Conservation (phyloP, 495 filamentous ascomycete species). For the Cladorrhinum samala region DNA sequence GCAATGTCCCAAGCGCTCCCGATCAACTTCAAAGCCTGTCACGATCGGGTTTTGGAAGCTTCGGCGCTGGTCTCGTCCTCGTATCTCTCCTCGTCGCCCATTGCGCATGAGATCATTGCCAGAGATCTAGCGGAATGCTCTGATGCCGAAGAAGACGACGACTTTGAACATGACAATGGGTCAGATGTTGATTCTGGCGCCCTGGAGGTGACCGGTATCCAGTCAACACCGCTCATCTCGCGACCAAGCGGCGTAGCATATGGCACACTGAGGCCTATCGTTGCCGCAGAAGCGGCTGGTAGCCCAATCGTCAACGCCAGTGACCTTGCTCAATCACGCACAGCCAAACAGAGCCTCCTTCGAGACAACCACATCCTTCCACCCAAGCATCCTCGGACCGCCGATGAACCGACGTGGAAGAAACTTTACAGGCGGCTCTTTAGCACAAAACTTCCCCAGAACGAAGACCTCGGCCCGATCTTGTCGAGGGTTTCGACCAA, state of each 20-base stretch:
- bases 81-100: constrained; percentile 35
- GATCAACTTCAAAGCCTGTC: constrained; percentile 6
- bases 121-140: constrained; percentile 56
- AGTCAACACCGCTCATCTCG: constrained; percentile 52
- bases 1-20: constrained; percentile 12
- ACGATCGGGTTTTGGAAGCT: constrained; percentile 11
- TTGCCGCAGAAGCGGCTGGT: constrained; percentile 40
- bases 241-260: constrained; percentile 60
- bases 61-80: constrained; percentile 41
- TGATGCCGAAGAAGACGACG: constrained; percentile 38
- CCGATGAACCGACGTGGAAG: constrained; percentile 10
- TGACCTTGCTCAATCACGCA: constrained; percentile 47
- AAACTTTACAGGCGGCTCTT: constrained; percentile 37
- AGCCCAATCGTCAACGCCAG: constrained; percentile 51
- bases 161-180: constrained; percentile 14
- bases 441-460: constrained; percentile 47
- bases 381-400: constrained; percentile 47
- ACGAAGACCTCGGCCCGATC: constrained; percentile 47
- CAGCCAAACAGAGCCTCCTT: constrained; percentile 68
- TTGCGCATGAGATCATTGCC: constrained; percentile 63
- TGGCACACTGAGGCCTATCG: constrained; percentile 46
- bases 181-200: constrained; percentile 31
- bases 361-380: constrained; percentile 71
- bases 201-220: constrained; percentile 35
- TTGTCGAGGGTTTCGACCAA: constrained; percentile 11